Conservation (phyloP, 2,329 filamentous ascomycete genomes). For the Bisporella sp. region DNA sequence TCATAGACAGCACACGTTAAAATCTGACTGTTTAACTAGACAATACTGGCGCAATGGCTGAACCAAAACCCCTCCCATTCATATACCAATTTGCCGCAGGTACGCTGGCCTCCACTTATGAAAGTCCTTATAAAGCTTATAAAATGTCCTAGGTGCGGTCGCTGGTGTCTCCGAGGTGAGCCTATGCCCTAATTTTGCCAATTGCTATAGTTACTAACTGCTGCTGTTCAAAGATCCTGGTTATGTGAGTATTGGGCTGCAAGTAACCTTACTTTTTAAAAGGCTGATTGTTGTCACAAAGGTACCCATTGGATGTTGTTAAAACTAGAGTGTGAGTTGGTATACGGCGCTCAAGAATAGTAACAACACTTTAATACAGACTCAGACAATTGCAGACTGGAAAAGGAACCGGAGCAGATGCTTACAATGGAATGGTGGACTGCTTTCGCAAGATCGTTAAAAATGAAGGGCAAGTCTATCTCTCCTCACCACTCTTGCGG, state of each 20-base stretch:
- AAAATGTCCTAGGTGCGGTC: slow-evolving; percentile 61
- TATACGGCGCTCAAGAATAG: background rate
- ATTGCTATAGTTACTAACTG: slow-evolving; percentile 18
- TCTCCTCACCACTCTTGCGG: background rate
- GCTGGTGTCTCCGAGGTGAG: slow-evolving; percentile 95
- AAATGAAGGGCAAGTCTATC: slow-evolving; percentile 72
- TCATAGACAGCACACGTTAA: background rate
- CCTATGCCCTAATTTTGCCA: slow-evolving; percentile 12
- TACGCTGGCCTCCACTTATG: slow-evolving; percentile 33
- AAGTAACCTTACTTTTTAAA: slow-evolving; percentile 73
- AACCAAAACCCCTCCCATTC: slow-evolving; percentile 77
- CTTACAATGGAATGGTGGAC: slow-evolving; percentile 95
- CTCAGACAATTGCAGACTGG: slow-evolving; percentile 79
- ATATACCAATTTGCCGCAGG: slow-evolving; percentile 93
- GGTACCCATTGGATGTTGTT: slow-evolving; percentile 98
- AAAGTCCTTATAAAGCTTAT: slow-evolving; percentile 24
- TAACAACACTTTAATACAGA: slow-evolving; percentile 7
- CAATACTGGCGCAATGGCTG: slow-evolving; percentile 46
- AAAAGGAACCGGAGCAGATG: slow-evolving; percentile 64
- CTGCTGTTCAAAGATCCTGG: slow-evolving; percentile 58
- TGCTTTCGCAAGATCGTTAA: slow-evolving; percentile 96
- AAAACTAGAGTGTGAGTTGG: slow-evolving; percentile 86
- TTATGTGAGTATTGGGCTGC: slow-evolving; percentile 56
- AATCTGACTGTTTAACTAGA: slow-evolving; percentile 1
- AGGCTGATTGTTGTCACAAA: slow-evolving; percentile 33